Evolutionary conservation across 305 asterid species (phyloP).

Genomic region (Solanum hybrid): DNA sequence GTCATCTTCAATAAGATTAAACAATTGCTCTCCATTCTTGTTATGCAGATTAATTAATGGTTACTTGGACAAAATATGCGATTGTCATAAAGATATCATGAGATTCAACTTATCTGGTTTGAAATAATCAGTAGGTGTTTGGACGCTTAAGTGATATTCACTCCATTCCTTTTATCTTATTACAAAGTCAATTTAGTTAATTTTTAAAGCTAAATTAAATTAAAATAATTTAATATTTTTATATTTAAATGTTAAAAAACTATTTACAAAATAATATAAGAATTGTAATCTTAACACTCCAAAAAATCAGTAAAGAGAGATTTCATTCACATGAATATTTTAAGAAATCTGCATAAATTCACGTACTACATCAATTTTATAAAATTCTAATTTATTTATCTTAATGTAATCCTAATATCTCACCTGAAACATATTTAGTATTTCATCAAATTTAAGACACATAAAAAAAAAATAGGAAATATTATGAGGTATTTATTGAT

Average conservation of each 20-base stretch:
- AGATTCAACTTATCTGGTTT: neutral
- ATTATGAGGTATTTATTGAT: neutral
- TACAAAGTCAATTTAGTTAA: neutral
- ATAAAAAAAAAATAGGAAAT: neutral
- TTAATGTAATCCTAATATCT: neutral
- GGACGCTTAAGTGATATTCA: neutral
- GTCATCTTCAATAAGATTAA: neutral
- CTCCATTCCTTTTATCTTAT: neutral
- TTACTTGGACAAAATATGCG: neutral
- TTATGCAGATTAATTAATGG: neutral
- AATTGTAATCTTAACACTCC: neutral
- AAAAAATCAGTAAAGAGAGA: neutral
- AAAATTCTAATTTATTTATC: neutral
- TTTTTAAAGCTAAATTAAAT: neutral
- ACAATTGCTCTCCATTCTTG: neutral
- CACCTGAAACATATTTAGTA: neutral
- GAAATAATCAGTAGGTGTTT: neutral
- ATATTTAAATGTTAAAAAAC: no score
- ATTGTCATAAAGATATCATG: neutral
- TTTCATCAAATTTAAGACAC: neutral
- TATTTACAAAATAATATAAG: neutral
- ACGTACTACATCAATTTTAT: neutral
- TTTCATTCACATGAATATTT: no score
- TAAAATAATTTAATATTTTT: no score
- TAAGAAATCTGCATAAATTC: neutral